Evolutionary conservation across 2,329 filamentous ascomycete genomes (phyloP), one percentile per base, ranked within the genome.

Genomic region (Stromatinia cepivora): DNA sequence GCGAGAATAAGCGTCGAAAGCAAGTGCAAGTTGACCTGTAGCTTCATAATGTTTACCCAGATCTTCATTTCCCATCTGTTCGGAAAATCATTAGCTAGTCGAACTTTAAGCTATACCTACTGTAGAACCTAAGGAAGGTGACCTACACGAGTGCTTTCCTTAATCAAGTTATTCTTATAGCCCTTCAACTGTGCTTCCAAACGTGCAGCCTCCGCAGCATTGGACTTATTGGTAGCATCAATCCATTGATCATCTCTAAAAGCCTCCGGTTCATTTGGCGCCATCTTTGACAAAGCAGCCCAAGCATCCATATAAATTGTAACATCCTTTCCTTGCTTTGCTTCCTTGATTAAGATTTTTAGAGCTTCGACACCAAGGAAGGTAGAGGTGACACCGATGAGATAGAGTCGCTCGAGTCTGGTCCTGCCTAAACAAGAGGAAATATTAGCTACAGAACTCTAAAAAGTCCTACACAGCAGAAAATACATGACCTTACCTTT

Each of bases 151-250:
- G 98, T 97, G 81, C 93, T 97, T 81, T 99, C 95, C 79, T 97
- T 97, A 76, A 99, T 93, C 56, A 98, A 82, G 76, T 98, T 99
- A 78, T 97, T 97, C 81, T 95, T 97, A 80, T 98, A 98, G 1
- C 90, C 90, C 79, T 93, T 94, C 28, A 99, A 84, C 79, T 98
- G 93, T 22, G 86, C 83, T 78, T 97, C 93, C 68, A 98, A 83
- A n/a, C 91, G 87, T 68, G 88, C 84, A 0, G 90, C 90, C 79
- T 97, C 91, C 1, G 82, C 81, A 74, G 87, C 87, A 75, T 94
- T 92, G 65, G 85, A 82, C 72, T 87, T 87, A 31, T 89, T 87
- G 50, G 86, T 90, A 70, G 82, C 83, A 10, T 90, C 85, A n/a
- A 90, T 85, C 94, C 94, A 98, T n/a, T 82, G 82, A 31, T 84